phyloP scores from a whole-genome alignment of 2,329 filamentous ascomycete species.

The Phialemonium atrogriseum region DNA sequence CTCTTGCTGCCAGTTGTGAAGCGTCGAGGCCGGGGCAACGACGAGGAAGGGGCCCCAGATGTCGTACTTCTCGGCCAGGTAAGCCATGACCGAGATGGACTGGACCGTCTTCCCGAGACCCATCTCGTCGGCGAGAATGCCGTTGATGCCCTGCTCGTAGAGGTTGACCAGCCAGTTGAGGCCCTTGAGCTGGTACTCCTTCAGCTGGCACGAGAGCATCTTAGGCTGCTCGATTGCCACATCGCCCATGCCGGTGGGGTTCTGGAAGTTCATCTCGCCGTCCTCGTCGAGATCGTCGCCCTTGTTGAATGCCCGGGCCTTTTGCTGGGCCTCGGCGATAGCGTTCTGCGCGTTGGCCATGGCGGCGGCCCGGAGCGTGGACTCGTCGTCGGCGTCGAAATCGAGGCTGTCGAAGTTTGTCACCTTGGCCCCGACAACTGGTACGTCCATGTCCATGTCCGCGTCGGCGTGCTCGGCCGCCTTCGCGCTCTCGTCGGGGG shows the following conservation, averaged over 20 bases:
- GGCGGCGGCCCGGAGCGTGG: conserved; percentile 69
- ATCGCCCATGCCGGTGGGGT: conserved; percentile 88
- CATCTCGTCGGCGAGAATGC: conserved; percentile 98
- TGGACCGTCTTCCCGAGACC: conserved; percentile 98
- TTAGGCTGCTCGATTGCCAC: conserved; percentile 93
- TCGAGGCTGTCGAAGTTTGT: conserved; percentile 92
- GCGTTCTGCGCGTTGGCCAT: conserved; percentile 95
- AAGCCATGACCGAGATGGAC: conserved; percentile 98
- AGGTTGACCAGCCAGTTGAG: conserved; percentile 98
- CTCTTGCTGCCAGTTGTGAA: conserved; percentile 99
- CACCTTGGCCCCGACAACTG: conserved; percentile 58
- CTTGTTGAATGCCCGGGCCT: conserved; percentile 88
- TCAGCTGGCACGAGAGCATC: conserved; percentile 86
- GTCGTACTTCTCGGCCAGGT: conserved; percentile 92
- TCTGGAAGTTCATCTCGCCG: conserved; percentile 99
- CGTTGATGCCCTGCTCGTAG: conserved; percentile 99
- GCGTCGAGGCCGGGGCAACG: conserved; percentile 87
- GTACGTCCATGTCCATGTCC: conserved; percentile 44
- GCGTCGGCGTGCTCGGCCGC: conserved; percentile 30
- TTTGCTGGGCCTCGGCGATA: conserved; percentile 87
- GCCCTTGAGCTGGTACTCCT: conserved; percentile 98
- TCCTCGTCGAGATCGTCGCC: conserved; percentile 69
- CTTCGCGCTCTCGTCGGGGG: conserved; percentile 40
- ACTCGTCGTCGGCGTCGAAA: conserved; percentile 92
- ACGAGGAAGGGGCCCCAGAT: conserved; percentile 98